These are phyloP conservation scores for Ascodesmis nigricans DNA, from an alignment of 495 filamentous ascomycete genomes.

Conservation along the genomic window DNA sequence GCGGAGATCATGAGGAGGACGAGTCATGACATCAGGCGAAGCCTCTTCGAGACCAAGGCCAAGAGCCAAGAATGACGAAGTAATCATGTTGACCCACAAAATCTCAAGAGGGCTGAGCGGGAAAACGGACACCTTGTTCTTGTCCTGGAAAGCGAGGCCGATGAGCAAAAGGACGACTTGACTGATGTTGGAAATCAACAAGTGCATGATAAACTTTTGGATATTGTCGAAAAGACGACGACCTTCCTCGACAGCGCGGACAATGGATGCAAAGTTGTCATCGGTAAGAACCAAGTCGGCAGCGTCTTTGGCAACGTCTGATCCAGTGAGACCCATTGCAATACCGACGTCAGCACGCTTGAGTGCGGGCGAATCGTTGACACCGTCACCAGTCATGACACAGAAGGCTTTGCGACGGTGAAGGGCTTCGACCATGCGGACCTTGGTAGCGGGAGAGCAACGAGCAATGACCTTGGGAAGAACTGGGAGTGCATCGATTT, in stretches of 20 bases:
- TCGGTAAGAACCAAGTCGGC: slow-evolving; percentile 61
- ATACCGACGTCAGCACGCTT: slow-evolving; percentile 70
- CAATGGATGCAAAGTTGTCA: slow-evolving; percentile 69
- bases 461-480: slow-evolving; percentile 50
- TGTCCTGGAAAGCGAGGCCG: slow-evolving; percentile 35
- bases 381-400: slow-evolving; percentile 81
- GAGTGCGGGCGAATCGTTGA: slow-evolving; percentile 67
- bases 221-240: slow-evolving; percentile 45
- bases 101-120: slow-evolving; percentile 37
- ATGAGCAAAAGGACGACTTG: slow-evolving; percentile 34
- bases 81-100: slow-evolving; percentile 40
- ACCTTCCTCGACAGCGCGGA: slow-evolving; percentile 40
- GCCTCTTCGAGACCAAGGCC: slow-evolving; percentile 37
- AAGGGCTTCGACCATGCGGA: slow-evolving; percentile 57
- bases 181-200: slow-evolving; percentile 36
- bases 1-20: slow-evolving; percentile 30
- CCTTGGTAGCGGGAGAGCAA: slow-evolving; percentile 49
- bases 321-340: slow-evolving; percentile 56
- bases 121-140: slow-evolving; percentile 29
- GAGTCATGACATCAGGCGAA: slow-evolving; percentile 32
- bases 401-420: slow-evolving; percentile 42
- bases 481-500: slow-evolving; percentile 43
- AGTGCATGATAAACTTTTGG: slow-evolving; percentile 43
- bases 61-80: slow-evolving; percentile 34
- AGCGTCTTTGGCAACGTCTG: slow-evolving; percentile 72